Conservation (phyloP, 495 filamentous ascomycete genomes). For the Daldinia bambusicola region DNA sequence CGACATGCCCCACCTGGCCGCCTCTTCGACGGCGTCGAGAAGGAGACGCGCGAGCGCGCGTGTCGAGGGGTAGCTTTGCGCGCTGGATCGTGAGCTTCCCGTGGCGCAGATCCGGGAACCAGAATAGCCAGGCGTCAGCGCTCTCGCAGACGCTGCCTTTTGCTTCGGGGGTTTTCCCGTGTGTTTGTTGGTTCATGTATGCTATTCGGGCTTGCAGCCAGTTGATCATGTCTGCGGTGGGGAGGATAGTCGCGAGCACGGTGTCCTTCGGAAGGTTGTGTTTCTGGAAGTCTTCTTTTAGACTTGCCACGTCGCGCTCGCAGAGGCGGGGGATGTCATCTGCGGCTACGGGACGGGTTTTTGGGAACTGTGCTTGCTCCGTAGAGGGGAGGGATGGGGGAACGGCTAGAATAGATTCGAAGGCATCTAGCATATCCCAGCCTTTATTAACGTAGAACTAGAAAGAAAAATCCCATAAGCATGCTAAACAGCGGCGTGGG, state of each 20-base stretch:
- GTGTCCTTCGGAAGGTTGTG: not conserved
- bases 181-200: conserved; percentile 15
- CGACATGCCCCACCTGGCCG: conserved; percentile 8
- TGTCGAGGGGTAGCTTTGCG: conserved; percentile 10
- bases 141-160: conserved; percentile 40
- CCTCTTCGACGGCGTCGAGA: conserved; percentile 27
- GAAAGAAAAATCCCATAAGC: not conserved
- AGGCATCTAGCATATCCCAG: conserved; percentile 31
- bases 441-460: conserved; percentile 42
- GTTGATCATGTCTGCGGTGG: conserved; percentile 20
- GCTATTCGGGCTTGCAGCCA: conserved; percentile 31
- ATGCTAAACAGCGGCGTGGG: not conserved
- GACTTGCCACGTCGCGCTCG: conserved; percentile 22
- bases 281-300: conserved; percentile 13
- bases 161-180: conserved; percentile 7
- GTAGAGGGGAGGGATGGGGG: conserved; percentile 1
- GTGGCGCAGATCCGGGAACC: conserved; percentile 30
- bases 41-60: conserved; percentile 19
- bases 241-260: conserved; percentile 22
- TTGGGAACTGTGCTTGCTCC: not conserved
- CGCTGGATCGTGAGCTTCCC: conserved; percentile 32
- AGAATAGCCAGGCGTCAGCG: conserved; percentile 40
- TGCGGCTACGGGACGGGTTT: conserved; percentile 18
- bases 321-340: conserved; percentile 33
- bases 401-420: conserved; percentile 26